A percentile compares a stretch with the other conserved stretches of the same genome.
phyloP scores from a whole-genome alignment of 345 rosid genomes.

The Gossypium bickii region DNA sequence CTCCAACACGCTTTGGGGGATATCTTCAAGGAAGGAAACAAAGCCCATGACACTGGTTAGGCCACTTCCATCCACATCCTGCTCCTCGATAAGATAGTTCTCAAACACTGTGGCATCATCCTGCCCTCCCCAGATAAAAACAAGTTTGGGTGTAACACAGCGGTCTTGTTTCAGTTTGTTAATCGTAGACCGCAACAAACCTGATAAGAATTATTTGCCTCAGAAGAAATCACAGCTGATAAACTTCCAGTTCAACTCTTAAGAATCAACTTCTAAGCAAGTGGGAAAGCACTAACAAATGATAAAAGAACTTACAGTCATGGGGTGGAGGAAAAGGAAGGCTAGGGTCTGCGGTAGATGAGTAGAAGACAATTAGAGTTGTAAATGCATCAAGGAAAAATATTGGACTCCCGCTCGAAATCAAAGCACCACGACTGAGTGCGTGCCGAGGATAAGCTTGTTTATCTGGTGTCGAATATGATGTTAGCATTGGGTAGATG shows the following conservation, averaged over 20 bases:
- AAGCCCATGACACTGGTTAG: conserved; percentile 83
- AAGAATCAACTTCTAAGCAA: background rate
- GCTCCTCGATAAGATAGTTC: conserved; percentile 93
- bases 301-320: conserved; percentile 58
- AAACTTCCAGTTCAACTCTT: conserved; percentile 1
- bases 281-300: background rate
- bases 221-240: background rate
- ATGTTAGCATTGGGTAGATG: conserved; percentile 68
- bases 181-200: conserved; percentile 69
- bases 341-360: conserved; percentile 78
- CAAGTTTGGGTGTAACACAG: conserved; percentile 76
- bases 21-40: conserved; percentile 86
- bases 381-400: conserved; percentile 95
- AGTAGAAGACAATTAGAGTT: conserved; percentile 76
- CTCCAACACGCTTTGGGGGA: conserved; percentile 71
- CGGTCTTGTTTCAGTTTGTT: conserved; percentile 88
- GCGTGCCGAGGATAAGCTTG: conserved; percentile 93
- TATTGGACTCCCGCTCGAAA: conserved; percentile 94
- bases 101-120: conserved; percentile 81
- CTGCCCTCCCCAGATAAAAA: conserved; percentile 77
- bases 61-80: conserved; percentile 87
- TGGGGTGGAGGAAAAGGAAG: conserved; percentile 96
- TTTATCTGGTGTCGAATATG: conserved; percentile 76
- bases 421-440: conserved; percentile 80
- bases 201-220: conserved; percentile 28